A percentile compares a stretch with the other conserved stretches of the same genome.
These are phyloP conservation scores for Tulasnella calospora DNA, from an alignment of 768 basidiomycete species.

Conservation along the genomic window DNA sequence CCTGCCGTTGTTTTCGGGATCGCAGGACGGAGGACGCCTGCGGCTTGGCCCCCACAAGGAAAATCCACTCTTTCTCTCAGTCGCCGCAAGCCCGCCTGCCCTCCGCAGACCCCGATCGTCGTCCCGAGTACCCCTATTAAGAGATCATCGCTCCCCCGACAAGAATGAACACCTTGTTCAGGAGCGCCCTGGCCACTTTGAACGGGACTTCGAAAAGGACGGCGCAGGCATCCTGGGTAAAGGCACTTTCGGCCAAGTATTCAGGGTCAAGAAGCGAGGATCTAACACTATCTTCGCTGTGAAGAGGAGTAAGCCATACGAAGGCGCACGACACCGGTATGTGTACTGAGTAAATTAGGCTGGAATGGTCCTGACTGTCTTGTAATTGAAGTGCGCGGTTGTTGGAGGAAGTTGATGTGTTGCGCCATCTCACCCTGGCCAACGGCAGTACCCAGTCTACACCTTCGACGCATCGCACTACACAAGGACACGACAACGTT, in stretches of 20 bases:
- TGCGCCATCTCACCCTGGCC: conserved; percentile 59
- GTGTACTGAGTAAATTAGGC: conserved; percentile 30
- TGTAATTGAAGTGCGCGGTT: conserved; percentile 48
- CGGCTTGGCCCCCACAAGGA: conserved; percentile 3
- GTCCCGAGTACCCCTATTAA: conserved; percentile 13
- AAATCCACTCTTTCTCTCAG: background rate
- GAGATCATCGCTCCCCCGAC: conserved; percentile 6
- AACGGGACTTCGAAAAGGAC: conserved; percentile 66
- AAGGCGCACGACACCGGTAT: conserved; percentile 85
- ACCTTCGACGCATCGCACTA: conserved; percentile 29
- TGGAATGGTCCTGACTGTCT: background rate
- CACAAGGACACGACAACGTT: conserved; percentile 65
- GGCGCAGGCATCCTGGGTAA: conserved; percentile 59
- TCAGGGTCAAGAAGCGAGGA: conserved; percentile 62
- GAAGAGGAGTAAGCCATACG: conserved; percentile 90
- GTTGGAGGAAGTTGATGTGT: conserved; percentile 89
- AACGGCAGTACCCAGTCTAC: conserved; percentile 8
- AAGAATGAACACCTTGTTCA: conserved; percentile 30
- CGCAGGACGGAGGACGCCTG: background rate
- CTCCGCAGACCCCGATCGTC: conserved; percentile 18
- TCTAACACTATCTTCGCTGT: conserved; percentile 62
- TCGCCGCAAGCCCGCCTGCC: conserved; percentile 9
- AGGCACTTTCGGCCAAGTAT: conserved; percentile 91
- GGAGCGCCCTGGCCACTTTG: conserved; percentile 62
- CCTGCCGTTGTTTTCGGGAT: conserved; percentile 15